A percentile compares a stretch with the other conserved stretches of the same genome.
These are phyloP conservation scores for Prunella vulgaris DNA, from an alignment of 257 asterid genomes.

Conservation along the genomic window DNA sequence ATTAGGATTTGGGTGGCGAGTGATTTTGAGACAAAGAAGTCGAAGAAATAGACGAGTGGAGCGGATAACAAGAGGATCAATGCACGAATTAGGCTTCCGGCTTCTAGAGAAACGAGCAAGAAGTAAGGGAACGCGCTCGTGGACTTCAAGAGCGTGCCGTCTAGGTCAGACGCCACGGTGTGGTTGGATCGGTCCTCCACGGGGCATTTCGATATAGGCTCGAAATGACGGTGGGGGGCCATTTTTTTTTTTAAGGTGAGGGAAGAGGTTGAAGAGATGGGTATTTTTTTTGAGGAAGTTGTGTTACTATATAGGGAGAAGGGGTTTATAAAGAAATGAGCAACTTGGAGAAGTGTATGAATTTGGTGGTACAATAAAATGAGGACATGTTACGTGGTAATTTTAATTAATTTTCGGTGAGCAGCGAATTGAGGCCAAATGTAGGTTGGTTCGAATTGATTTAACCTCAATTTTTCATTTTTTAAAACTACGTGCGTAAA, in stretches of 20 bases:
- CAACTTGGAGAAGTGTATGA: not conserved
- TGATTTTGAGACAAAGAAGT: slow-evolving; percentile 53
- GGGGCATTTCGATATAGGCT: slow-evolving; percentile 50
- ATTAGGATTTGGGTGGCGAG: slow-evolving; percentile 42
- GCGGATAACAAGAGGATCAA: slow-evolving; percentile 39
- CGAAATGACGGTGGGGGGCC: slow-evolving; percentile 45
- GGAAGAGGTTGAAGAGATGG: not conserved
- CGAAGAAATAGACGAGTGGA: slow-evolving; percentile 43
- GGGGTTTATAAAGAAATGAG: slow-evolving; percentile 52
- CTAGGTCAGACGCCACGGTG: slow-evolving; percentile 61
- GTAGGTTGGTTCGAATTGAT: too few species aligned
- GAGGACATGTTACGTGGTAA: slow-evolving; percentile 34
- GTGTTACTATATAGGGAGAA: too few species aligned
- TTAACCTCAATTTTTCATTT: too few species aligned
- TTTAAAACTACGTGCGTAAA: too few species aligned
- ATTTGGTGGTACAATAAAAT: slow-evolving; percentile 25
- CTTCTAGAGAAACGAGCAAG: slow-evolving; percentile 76
- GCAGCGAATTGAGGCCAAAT: too few species aligned
- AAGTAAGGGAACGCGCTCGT: slow-evolving; percentile 61
- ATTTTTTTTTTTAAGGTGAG: slow-evolving; percentile 13
- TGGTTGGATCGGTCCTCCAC: slow-evolving; percentile 44
- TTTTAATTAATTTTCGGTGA: too few species aligned
- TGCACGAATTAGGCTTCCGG: slow-evolving; percentile 68
- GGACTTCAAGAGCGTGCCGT: slow-evolving; percentile 65
- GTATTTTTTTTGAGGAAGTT: slow-evolving; percentile 14